Evolutionary conservation across 1,139 yeast genomes (phyloP), one percentile per base, ranked within the genome.

Genomic region (Chernovozyma aurita): DNA sequence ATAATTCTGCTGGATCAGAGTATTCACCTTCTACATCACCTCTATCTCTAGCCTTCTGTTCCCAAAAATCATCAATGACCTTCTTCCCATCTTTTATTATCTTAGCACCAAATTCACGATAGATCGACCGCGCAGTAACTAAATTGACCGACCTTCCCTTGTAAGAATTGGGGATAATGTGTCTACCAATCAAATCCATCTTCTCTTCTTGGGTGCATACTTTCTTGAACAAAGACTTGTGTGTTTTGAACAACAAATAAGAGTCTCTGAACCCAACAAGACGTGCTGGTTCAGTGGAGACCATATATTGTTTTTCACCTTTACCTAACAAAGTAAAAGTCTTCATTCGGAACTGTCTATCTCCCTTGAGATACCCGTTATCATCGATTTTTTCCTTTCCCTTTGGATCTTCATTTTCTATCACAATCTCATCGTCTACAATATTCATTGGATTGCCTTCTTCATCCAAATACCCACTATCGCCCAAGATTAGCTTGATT

Each of bases 241-340:
- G 97, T 35, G 90, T 85, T 54, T 88, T 95, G 65, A 92, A 92
- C 43, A 92, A 70, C 39, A 88, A 70, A 52, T 92, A 90, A 1
- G 97, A 87, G 56, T 92, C 98, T 49, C 97, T 73, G 61, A 88
- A 88, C 3, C 97, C 97, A 47, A 90, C 88, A 50, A 90, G 78
- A 47, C 97, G 73, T 0, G 98, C 97, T 1, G 97, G 96, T 54
- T 90, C 97, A 0, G 97, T 90, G 2, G 96, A 85, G 32, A 92
- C 75, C 95, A 92, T 88, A 57, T 78, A 92, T 40, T 81, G 69
- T 43, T 80, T 70, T 28, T 78, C 75, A 3, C 95, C 96, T 40
- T 81, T 76, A 4, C 85, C 87, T 30, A 73, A 61, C 9, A 90
- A 74, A 4, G 86, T 85, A 60, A 92, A 92, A 0, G 94, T 80